Conservation (phyloP, 2,329 filamentous ascomycete species). For the Calonectria multiphialidica region DNA sequence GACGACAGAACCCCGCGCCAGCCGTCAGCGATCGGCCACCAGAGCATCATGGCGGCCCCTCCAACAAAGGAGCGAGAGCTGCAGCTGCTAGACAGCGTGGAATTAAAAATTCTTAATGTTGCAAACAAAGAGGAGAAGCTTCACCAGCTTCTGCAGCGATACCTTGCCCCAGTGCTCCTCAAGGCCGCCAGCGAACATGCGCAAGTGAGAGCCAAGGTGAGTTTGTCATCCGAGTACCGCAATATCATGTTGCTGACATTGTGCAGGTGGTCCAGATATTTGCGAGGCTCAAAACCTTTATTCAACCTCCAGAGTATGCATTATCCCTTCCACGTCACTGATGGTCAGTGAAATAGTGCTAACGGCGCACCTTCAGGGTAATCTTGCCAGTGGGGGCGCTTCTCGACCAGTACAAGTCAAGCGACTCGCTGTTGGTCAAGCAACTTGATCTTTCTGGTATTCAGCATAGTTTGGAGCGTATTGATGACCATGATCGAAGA, state of each 20-base stretch:
- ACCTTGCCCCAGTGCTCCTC: slow-evolving; percentile 84
- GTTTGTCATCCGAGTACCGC: slow-evolving; percentile 7
- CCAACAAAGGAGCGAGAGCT: slow-evolving; percentile 78
- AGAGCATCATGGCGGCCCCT: slow-evolving; percentile 49
- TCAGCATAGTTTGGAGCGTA: slow-evolving; percentile 77
- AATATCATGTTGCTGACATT: slow-evolving; percentile 1
- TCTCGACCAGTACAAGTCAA: slow-evolving; percentile 88
- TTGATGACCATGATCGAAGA: slow-evolving; percentile 71
- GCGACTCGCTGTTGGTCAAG: slow-evolving; percentile 79
- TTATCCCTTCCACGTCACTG: neutral
- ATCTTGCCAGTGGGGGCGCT: slow-evolving; percentile 87
- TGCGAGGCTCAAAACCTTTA: slow-evolving; percentile 66
- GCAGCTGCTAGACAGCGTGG: slow-evolving; percentile 85
- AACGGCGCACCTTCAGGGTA: slow-evolving; percentile 59
- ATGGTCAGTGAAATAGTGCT: slow-evolving; percentile 7
- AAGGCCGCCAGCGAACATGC: slow-evolving; percentile 87
- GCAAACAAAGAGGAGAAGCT: slow-evolving; percentile 89
- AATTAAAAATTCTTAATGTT: slow-evolving; percentile 82
- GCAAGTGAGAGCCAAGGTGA: slow-evolving; percentile 82
- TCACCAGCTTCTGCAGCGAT: slow-evolving; percentile 80
- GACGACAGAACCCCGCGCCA: slow-evolving; percentile 8
- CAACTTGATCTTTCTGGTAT: slow-evolving; percentile 92
- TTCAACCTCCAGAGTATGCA: slow-evolving; percentile 62
- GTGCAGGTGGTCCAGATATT: slow-evolving; percentile 63
- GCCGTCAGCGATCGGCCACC: neutral